Conservation (phyloP, 306 rosid genomes). For the Argentina anserina region DNA sequence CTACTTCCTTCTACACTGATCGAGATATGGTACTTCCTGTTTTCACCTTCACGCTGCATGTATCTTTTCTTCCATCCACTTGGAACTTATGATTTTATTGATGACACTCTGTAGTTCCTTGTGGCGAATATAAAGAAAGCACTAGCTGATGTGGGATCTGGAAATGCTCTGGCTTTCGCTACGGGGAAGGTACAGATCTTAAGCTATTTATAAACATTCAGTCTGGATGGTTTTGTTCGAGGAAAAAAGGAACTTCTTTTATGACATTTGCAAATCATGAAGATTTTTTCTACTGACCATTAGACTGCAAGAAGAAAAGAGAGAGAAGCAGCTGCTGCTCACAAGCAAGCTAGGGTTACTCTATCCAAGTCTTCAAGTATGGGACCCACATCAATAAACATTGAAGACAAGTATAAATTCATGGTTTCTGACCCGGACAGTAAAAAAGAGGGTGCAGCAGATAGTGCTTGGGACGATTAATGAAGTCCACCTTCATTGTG, state of each 20-base stretch:
- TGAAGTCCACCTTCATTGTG: constrained; percentile 16
- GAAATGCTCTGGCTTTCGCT: constrained; percentile 61
- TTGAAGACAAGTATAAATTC: constrained; percentile 77
- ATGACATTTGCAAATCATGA: not conserved
- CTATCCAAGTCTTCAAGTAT: constrained; percentile 42
- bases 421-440: constrained; percentile 52
- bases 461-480: constrained; percentile 87
- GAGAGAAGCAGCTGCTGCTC: constrained; percentile 81
- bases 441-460: constrained; percentile 71
- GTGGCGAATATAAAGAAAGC: constrained; percentile 82
- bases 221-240: not conserved
- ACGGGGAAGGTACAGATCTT: constrained; percentile 62
- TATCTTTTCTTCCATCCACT: not conserved
- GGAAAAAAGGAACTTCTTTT: not conserved
- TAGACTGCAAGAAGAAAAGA: constrained; percentile 90
- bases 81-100: not conserved
- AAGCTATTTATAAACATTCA: not conserved
- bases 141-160: constrained; percentile 71
- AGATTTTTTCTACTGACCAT: constrained; percentile 20
- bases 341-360: constrained; percentile 63
- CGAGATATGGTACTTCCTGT: constrained; percentile 62
- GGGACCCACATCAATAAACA: constrained; percentile 53
- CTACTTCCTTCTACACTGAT: constrained; percentile 76
- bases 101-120: constrained; percentile 50
- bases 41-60: not conserved